Evolutionary conservation across 2,329 filamentous ascomycete genomes (phyloP), one percentile per base, ranked within the genome.

Genomic region (Aspergillus japonicus): DNA sequence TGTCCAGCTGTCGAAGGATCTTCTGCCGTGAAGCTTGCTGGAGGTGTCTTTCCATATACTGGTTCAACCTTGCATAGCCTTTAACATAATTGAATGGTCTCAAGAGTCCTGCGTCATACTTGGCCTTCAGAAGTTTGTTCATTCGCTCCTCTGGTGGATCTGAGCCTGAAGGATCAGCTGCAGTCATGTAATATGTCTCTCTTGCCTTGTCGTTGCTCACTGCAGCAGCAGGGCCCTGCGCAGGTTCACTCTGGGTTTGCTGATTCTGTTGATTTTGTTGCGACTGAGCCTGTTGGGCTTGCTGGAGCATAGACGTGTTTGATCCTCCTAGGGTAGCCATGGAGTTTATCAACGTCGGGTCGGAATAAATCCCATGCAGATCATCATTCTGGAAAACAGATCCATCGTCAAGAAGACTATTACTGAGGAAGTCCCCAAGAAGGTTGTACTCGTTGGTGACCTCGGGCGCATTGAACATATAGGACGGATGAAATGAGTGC

Each of bases 31-130:
- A 95, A 16, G 85, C 81, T 24, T 89, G 85, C 56, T 91, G 87
- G 73, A 98, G 89, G 72, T 98, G 89, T 60, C 88, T 87, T 70
- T 97, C 92, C 83, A 99, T 93, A 75, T 97, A 99, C 63, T 89
- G 87, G 64, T 92, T 91, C 51, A 99, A 81, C 33, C 92, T 86
- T 11, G 92, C 89, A 75, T 99, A 99, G 12, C 95, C 95, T 71
- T 96, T 96, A 68, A 98, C 91, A 75, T 99, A 99, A 79, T 98
- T 98, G 83, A 99, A 99, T 1, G 95, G 95, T 72, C 93, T 95
- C 60, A 99, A 81, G 70, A 99, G 83, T 1, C 95, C 95, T 0
- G 95, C 95, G 67, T 98, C 93, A 77, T 96, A 96, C 77, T 99
- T 99, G 64, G 95, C 95, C 74, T 90, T 91, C 58, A 99, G 85